Evolutionary conservation across 768 basidiomycete species (phyloP).

Genomic region (Amanita inopinata): DNA sequence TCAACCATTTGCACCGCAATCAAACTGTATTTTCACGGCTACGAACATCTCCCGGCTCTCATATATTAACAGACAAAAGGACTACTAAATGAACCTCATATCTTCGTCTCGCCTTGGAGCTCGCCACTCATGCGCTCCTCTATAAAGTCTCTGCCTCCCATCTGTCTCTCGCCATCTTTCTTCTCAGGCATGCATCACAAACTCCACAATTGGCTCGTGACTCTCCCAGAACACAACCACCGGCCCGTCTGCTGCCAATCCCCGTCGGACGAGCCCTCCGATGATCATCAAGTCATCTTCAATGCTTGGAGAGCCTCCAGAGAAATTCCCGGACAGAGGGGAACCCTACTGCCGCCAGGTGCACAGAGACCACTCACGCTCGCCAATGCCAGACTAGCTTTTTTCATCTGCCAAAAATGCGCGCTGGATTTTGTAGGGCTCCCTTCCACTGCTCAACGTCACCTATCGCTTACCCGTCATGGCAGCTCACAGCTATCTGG

Average conservation of each 20-base stretch:
- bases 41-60: conserved; percentile 37
- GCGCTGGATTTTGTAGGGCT: conserved; percentile 43
- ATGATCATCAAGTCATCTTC: conserved; percentile 22
- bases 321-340: conserved; percentile 35
- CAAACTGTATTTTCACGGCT: conserved; percentile 26
- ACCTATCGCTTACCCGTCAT: conserved; percentile 10
- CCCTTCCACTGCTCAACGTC: conserved; percentile 1
- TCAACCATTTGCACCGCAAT: conserved; percentile 27
- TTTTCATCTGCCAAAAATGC: conserved; percentile 41
- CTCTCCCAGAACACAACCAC: conserved; percentile 5
- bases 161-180: conserved; percentile 24
- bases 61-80: conserved; percentile 31
- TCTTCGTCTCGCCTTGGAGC: conserved; percentile 19
- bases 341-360: conserved; percentile 48
- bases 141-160: conserved; percentile 21
- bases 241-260: conserved; percentile 9
- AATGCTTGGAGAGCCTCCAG: conserved; percentile 56
- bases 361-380: conserved; percentile 55
- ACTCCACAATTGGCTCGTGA: conserved; percentile 24
- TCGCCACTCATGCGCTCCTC: conserved; percentile 15
- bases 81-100: conserved; percentile 12
- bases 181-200: conserved; percentile 30
- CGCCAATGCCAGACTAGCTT: conserved; percentile 48
- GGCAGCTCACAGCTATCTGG: conserved; percentile 35
- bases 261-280: conserved; percentile 15